Evolutionary conservation across 192 early-diverging fungal genomes (phyloP).

Genomic region (Coemansia guatemalensis): DNA sequence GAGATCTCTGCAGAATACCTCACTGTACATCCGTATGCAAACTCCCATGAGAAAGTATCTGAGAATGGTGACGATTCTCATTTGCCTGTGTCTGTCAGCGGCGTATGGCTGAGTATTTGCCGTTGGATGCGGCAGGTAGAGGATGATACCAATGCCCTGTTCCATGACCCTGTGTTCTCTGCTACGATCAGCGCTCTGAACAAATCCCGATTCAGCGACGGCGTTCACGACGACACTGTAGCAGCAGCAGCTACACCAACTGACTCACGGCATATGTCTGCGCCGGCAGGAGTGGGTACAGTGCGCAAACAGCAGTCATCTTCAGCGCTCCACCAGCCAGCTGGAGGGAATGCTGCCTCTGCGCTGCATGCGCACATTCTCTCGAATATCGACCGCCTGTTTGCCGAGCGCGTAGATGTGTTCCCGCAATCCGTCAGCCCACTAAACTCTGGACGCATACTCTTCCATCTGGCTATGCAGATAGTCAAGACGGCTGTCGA

Average conservation of each 20-base stretch:
- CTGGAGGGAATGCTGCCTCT: not conserved
- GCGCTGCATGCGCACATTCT: slow-evolving; percentile 40
- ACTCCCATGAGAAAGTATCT: not conserved
- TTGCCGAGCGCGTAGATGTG: slow-evolving; percentile 54
- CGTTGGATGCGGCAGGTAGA: slow-evolving; percentile 48
- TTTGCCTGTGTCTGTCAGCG: slow-evolving; percentile 18
- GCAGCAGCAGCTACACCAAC: not conserved
- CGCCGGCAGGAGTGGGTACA: not conserved
- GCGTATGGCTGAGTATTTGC: slow-evolving; percentile 45
- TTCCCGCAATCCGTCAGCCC: slow-evolving; percentile 30
- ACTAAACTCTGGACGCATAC: slow-evolving; percentile 36
- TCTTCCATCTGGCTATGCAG: slow-evolving; percentile 43
- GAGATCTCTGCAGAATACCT: slow-evolving; percentile 47
- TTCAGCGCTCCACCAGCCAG: not conserved
- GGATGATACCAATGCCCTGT: slow-evolving; percentile 47
- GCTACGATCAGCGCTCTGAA: slow-evolving; percentile 32
- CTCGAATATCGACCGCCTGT: slow-evolving; percentile 52
- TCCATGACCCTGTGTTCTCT: slow-evolving; percentile 47
- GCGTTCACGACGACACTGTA: not conserved
- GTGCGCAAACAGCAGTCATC: not conserved
- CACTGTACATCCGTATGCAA: slow-evolving; percentile 21
- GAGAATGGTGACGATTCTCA: not conserved
- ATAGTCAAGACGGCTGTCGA: slow-evolving; percentile 47
- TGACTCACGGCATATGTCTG: not conserved
- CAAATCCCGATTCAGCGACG: not conserved